Base-by-base conservation (phyloP, 768 basidiomycete species). In the Fistulinella prunicolor region DNA sequence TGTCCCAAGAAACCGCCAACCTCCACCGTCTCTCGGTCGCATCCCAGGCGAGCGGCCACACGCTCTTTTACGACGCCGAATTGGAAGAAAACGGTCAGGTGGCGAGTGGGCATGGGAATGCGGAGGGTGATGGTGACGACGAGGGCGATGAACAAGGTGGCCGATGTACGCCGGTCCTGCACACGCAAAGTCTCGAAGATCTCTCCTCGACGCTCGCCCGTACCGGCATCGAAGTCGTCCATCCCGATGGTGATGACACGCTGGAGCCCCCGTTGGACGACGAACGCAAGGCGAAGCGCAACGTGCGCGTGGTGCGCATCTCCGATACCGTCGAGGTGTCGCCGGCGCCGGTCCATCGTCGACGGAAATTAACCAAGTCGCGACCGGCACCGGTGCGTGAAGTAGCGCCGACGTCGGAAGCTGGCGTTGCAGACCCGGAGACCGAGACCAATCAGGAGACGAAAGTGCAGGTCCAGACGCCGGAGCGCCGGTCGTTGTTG, bases 31-130 rank as follows among this genome's bases (percentile, higher is more conserved):
- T 67, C 39, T 65, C 63, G 0, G 30, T 55, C 2, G 39, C 46
- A 0, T 67, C 65, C 16, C 51, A 57, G 23, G 44, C 53, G 16
- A 65, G 63, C 14, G 63, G 63, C 1, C 55, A 61, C 21, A 67
- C 64, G 3, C 46, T 59, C 19, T 65, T 66, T 41, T 65, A 51
- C 20, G 64, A 65, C 16, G 13, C 44, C 19, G 47, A 64, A 9
- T 23, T 49, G 3, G 53, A 44, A 3, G 50, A 42, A 14, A n/a
- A n/a, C n/a, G 37, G n/a, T 35, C 39, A 29, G 24, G 17, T 38
- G 23, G 45, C 22, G 9, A 1, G 12, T 19, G 14, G n/a, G n/a
- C n/a, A n/a, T n/a, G n/a, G n/a, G n/a, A n/a, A n/a, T n/a, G n/a
- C n/a, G n/a, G n/a, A n/a, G n/a, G n/a, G n/a, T n/a, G n/a, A n/a